These are phyloP conservation scores for Leersia perrieri DNA, from an alignment of 176 grass and related monocot genomes.

Conservation along the genomic window DNA sequence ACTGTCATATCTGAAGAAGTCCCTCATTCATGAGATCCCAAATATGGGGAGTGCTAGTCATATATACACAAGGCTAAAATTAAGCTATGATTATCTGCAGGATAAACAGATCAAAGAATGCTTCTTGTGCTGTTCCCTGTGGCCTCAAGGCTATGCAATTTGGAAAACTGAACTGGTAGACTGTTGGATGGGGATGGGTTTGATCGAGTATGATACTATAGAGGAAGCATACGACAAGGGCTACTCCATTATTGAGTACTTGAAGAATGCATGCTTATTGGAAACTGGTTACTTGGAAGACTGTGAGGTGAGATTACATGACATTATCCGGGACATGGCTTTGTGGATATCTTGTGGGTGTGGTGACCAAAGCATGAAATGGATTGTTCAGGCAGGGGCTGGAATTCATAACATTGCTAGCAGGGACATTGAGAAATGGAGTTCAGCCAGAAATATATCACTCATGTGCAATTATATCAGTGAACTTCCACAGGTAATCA, in stretches of 20 bases:
- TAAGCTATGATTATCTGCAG: conserved; percentile 43
- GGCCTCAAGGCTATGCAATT: conserved; percentile 48
- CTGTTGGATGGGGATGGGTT: conserved; percentile 50
- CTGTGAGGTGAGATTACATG: conserved; percentile 31
- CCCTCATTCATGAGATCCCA: conserved; percentile 31
- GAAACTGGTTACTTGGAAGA: conserved; percentile 14
- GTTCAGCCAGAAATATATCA: conserved; percentile 36
- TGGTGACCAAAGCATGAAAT: conserved; percentile 13
- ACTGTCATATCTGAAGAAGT: conserved; percentile 39
- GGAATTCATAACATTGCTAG: conserved; percentile 18
- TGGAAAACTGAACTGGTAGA: conserved; percentile 43
- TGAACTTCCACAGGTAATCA: conserved; percentile 28
- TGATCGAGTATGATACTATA: conserved; percentile 30
- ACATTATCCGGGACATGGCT: conserved; percentile 45
- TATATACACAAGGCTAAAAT: conserved; percentile 27
- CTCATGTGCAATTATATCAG: conserved; percentile 45
- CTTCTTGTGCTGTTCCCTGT: conserved; percentile 46
- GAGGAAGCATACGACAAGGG: conserved; percentile 36
- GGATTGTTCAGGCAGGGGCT: conserved; percentile 26
- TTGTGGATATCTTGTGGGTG: conserved; percentile 35
- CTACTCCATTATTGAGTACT: conserved; percentile 44
- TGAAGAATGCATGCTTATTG: conserved; percentile 52
- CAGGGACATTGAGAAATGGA: conserved; percentile 26
- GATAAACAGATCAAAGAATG: conserved; percentile 42
- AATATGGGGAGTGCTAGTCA: conserved; percentile 29